phyloP scores from a whole-genome alignment of 2,329 filamentous ascomycete genomes.

The Alternaria gaisen region DNA sequence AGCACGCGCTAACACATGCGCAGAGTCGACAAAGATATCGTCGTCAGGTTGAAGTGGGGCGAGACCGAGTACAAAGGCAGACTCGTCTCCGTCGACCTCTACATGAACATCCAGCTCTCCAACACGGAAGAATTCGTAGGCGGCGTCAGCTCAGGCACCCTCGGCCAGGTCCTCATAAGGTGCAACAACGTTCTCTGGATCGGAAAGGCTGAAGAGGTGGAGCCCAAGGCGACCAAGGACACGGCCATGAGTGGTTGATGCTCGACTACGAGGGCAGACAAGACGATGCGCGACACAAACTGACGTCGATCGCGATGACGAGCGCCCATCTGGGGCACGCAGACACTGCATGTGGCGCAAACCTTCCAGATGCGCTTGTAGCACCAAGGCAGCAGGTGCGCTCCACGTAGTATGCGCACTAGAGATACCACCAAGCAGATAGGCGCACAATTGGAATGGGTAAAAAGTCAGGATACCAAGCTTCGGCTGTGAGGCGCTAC shows the following conservation, averaged over 20 bases:
- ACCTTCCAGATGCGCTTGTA: neutral
- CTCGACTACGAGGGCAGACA: neutral
- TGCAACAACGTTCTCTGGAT: constrained; percentile 99
- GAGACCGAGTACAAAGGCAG: constrained; percentile 96
- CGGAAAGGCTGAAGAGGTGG: constrained; percentile 61
- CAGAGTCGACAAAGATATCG: constrained; percentile 87
- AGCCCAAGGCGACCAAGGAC: constrained; percentile 54
- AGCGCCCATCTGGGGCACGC: neutral
- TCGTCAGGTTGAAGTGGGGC: constrained; percentile 96
- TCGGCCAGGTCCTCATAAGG: constrained; percentile 94
- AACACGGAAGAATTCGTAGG: constrained; percentile 92
- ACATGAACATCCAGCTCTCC: constrained; percentile 97
- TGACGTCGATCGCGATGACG: neutral
- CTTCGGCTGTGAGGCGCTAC: constrained; percentile 8
- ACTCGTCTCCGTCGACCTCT: constrained; percentile 92
- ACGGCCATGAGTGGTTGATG: constrained; percentile 52
- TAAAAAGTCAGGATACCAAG: constrained; percentile 15
- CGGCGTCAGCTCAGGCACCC: constrained; percentile 80
- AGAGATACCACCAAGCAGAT: constrained; percentile 25
- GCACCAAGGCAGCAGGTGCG: constrained; percentile 6
- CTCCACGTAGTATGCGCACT: constrained; percentile 13
- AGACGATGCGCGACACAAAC: constrained; percentile 7
- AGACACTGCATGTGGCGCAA: neutral
- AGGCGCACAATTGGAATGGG: constrained; percentile 17
- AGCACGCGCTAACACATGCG: constrained; percentile 17